These are phyloP conservation scores for Plantago lanceolata DNA, from an alignment of 305 asterid genomes.

Conservation along the genomic window DNA sequence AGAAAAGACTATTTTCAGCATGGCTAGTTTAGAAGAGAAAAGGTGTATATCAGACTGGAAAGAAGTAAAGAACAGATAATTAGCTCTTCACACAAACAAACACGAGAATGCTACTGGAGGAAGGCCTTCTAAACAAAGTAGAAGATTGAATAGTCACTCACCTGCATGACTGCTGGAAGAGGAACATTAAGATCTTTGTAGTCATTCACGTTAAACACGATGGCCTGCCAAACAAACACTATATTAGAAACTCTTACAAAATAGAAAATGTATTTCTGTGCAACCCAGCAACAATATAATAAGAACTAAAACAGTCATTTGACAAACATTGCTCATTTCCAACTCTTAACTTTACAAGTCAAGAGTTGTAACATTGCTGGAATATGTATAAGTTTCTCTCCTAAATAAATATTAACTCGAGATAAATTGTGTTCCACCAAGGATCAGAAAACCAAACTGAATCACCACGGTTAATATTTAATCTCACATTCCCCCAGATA, in stretches of 20 bases:
- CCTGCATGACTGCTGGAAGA: conserved; percentile 94
- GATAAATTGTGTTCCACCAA: neutral
- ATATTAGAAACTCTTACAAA: conserved; percentile 18
- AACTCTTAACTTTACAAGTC: neutral
- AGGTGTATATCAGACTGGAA: neutral
- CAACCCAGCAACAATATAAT: conserved; percentile 2
- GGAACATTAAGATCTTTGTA: conserved; percentile 81
- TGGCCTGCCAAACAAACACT: conserved; percentile 55
- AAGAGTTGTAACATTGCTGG: no score
- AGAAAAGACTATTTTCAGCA: conserved; percentile 7
- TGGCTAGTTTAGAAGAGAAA: neutral
- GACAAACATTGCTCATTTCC: neutral
- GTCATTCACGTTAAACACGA: conserved; percentile 63
- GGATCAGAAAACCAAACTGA: neutral
- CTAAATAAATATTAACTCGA: neutral
- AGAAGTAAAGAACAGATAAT: conserved; percentile 10
- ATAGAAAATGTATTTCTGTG: neutral
- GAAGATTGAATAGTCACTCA: conserved; percentile 28
- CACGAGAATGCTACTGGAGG: conserved; percentile 15
- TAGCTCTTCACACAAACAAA: conserved; percentile 10
- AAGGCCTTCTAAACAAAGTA: conserved; percentile 12
- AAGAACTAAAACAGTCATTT: neutral
- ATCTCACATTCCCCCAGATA: no score
- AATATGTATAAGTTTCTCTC: neutral
- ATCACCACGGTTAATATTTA: neutral